phyloP scores from a whole-genome alignment of 192 early-diverging fungal species.

The Dissophora globulifera region DNA sequence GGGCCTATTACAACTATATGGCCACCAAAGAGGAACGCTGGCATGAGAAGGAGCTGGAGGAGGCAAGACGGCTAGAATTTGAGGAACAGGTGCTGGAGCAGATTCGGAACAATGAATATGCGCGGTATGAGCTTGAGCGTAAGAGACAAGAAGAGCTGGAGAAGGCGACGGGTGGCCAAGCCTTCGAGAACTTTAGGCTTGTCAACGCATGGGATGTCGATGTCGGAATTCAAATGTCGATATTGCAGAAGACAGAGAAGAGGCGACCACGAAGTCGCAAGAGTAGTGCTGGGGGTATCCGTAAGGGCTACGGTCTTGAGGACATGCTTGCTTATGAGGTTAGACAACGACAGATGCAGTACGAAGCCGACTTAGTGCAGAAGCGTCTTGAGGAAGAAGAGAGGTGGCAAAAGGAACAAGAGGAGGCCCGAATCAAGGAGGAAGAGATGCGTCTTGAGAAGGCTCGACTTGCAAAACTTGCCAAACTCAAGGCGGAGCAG shows the following conservation, averaged over 20 bases:
- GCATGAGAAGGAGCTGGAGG: conserved; percentile 23
- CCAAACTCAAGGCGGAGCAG: conserved; percentile 5
- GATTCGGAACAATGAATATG: conserved; percentile 25
- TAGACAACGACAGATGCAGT: conserved; percentile 34
- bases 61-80: conserved; percentile 7
- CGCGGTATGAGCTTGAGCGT: conserved; percentile 34
- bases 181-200: conserved; percentile 49
- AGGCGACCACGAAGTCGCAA: conserved; percentile 44
- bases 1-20: conserved; percentile 38
- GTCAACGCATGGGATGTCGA: conserved; percentile 53
- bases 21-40: conserved; percentile 24
- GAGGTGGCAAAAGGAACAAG: conserved; percentile 43
- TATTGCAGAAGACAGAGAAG: conserved; percentile 45
- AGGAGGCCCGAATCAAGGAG: conserved; percentile 45
- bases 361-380: conserved; percentile 31
- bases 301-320: conserved; percentile 48
- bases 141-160: conserved; percentile 28
- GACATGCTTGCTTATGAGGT: conserved; percentile 49
- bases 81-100: conserved; percentile 32
- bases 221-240: conserved; percentile 39
- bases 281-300: conserved; percentile 44
- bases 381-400: conserved; percentile 41
- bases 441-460: conserved; percentile 40
- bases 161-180: conserved; percentile 33
- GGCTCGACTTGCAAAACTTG: conserved; percentile 17